phyloP scores from a whole-genome alignment of 2,329 filamentous ascomycete genomes.

The Alternaria consortialis region DNA sequence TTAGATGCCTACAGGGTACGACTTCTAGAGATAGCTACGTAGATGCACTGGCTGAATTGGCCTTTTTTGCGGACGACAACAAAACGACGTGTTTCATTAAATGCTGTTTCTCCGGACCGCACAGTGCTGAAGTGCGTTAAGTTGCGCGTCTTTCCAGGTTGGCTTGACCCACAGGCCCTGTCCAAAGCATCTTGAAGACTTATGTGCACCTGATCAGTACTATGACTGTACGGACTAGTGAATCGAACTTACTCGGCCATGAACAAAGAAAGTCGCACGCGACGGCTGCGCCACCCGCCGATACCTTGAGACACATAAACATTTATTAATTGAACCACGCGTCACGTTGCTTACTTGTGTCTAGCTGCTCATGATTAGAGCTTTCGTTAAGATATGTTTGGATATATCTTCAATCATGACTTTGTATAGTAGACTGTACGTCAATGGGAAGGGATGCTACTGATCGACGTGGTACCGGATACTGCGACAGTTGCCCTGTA shows the following conservation, averaged over 20 bases:
- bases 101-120: neutral
- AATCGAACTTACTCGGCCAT: neutral
- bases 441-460: neutral
- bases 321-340: fast-evolving
- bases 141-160: neutral
- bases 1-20: neutral
- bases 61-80: neutral
- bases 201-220: neutral
- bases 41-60: neutral
- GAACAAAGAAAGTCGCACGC: neutral
- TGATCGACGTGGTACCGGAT: neutral
- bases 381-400: neutral
- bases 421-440: neutral
- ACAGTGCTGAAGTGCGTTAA: neutral
- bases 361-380: neutral
- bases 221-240: too few species aligned
- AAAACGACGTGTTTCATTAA: neutral
- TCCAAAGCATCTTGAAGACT: constrained; percentile 1
- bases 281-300: neutral
- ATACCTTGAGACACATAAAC: neutral
- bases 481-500: neutral
- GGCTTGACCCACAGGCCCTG: neutral
- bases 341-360: neutral
- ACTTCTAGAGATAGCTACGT: neutral
- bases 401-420: neutral